Evolutionary conservation across 164 flowering plant genomes (phyloP).

Genomic region (Sedum album): DNA sequence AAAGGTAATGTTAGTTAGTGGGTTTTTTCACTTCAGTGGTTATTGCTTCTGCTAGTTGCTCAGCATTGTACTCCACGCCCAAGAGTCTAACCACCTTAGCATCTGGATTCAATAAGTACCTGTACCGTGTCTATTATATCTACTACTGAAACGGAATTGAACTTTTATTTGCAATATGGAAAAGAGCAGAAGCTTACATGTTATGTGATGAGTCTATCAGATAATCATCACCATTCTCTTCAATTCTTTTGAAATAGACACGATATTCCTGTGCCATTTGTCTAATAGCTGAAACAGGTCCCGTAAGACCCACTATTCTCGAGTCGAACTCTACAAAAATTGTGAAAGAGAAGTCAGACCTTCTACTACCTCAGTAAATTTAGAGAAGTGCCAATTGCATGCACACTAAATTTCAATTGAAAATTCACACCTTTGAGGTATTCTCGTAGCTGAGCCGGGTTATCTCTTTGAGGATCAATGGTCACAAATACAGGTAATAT

Average conservation of each 20-base stretch:
- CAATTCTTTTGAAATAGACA: constrained; percentile 62
- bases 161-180: neutral
- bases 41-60: constrained; percentile 54
- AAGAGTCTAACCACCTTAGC: constrained; percentile 66
- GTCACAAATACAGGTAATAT: constrained; percentile 67
- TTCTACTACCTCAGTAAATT: neutral
- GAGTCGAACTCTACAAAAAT: constrained; percentile 62
- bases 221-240: constrained; percentile 83
- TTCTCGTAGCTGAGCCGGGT: constrained; percentile 66
- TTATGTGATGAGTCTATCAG: constrained; percentile 77
- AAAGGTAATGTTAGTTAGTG: constrained; percentile 4
- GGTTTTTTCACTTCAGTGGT: constrained; percentile 32
- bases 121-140: constrained; percentile 16
- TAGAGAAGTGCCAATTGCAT: neutral
- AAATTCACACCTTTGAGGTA: constrained; percentile 60
- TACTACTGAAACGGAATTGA: neutral
- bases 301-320: constrained; percentile 72
- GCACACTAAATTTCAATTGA: neutral
- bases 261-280: constrained; percentile 85
- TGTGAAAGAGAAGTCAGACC: constrained; percentile 8
- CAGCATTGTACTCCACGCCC: constrained; percentile 64
- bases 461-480: constrained; percentile 80
- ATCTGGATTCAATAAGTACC: constrained; percentile 75
- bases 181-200: constrained; percentile 39
- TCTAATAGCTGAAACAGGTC: constrained; percentile 43